These are phyloP conservation scores for Sugiyamaella valdiviana DNA, from an alignment of 805 yeast genomes.

Conservation along the genomic window DNA sequence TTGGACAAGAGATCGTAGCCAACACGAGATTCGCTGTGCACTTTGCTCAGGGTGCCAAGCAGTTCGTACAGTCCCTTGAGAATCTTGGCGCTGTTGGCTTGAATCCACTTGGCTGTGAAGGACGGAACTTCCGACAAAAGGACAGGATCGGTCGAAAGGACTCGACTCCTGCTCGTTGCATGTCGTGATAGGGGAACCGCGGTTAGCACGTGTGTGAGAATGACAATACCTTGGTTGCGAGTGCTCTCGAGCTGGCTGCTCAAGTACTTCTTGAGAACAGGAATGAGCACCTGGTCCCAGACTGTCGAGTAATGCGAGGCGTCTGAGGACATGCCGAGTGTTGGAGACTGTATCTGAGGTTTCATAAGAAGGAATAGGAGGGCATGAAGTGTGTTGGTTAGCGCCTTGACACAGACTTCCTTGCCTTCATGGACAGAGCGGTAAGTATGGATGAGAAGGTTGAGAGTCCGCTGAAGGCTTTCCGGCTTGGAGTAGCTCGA, in stretches of 20 bases:
- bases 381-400: constrained; percentile 5
- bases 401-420: constrained; percentile 9
- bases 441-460: constrained; percentile 16
- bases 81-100: constrained; percentile 7
- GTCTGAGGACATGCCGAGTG: background rate
- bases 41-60: background rate
- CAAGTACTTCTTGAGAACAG: constrained; percentile 3
- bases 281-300: constrained; percentile 5
- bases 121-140: constrained; percentile 11
- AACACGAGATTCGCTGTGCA: background rate
- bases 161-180: constrained; percentile 2
- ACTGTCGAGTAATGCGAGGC: constrained; percentile 1
- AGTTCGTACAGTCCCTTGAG: constrained; percentile 2
- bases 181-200: background rate
- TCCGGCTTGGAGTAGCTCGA: constrained; percentile 3
- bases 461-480: background rate
- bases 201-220: constrained; percentile 10
- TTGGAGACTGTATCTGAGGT: background rate
- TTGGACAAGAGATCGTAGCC: constrained; percentile 3
- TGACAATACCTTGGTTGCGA: constrained; percentile 2
- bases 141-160: constrained; percentile 6
- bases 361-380: constrained; percentile 5
- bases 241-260: background rate
- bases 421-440: constrained; percentile 9
- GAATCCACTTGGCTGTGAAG: constrained; percentile 16